Evolutionary conservation across 2,329 filamentous ascomycete genomes (phyloP).

Genomic region (Hypoxylon sp.): DNA sequence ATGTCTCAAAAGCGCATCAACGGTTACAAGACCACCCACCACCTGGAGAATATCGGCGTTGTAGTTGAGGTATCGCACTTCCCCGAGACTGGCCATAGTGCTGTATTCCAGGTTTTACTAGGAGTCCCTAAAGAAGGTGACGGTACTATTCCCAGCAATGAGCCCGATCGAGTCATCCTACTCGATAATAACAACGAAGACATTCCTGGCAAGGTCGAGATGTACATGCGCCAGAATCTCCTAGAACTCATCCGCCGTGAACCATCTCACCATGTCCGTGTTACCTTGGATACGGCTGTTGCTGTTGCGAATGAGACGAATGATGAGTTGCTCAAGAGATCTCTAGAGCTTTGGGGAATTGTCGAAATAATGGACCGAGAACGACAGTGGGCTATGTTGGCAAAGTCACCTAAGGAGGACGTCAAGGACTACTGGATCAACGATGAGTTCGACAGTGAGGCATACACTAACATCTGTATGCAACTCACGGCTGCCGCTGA

Average conservation of each 20-base stretch:
- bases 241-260: slow-evolving; percentile 72
- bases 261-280: slow-evolving; percentile 71
- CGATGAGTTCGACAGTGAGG: slow-evolving; percentile 68
- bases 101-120: slow-evolving; percentile 61
- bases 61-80: slow-evolving; percentile 73
- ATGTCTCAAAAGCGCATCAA: slow-evolving; percentile 73
- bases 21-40: slow-evolving; percentile 65
- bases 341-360: slow-evolving; percentile 75
- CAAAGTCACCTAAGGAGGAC: slow-evolving; percentile 61
- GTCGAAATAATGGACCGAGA: slow-evolving; percentile 77
- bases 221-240: slow-evolving; percentile 72
- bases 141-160: slow-evolving; percentile 51
- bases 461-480: slow-evolving; percentile 73
- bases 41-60: slow-evolving; percentile 65
- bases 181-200: slow-evolving; percentile 75
- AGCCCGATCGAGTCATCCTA: slow-evolving; percentile 61
- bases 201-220: slow-evolving; percentile 70
- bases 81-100: slow-evolving; percentile 63
- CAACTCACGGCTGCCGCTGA: slow-evolving; percentile 77
- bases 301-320: slow-evolving; percentile 63
- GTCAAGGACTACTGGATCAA: slow-evolving; percentile 64
- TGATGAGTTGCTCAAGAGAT: slow-evolving; percentile 70
- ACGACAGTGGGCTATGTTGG: slow-evolving; percentile 71
- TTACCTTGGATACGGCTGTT: slow-evolving; percentile 68
- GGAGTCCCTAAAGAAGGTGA: slow-evolving; percentile 56